These are phyloP conservation scores for Penicillium sp. DNA, from an alignment of 2,329 filamentous ascomycete species.

Conservation along the genomic window DNA sequence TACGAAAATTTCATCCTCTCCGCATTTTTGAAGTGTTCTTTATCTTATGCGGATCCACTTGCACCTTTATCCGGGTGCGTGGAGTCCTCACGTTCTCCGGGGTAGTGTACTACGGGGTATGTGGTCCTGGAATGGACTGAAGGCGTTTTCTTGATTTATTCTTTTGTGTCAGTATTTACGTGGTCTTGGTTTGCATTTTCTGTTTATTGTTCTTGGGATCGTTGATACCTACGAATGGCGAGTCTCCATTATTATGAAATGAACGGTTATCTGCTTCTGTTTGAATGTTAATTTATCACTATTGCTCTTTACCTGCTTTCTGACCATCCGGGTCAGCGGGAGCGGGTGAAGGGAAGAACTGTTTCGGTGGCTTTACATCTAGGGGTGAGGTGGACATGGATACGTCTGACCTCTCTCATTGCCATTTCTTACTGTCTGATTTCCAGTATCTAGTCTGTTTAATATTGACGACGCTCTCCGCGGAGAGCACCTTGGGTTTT, in stretches of 20 bases:
- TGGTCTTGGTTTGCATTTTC: not conserved
- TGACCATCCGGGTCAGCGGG: slow-evolving; percentile 6
- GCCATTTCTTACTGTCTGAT: not conserved
- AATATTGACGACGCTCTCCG: slow-evolving; percentile 3
- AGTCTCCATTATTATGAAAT: not conserved
- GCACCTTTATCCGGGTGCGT: not conserved
- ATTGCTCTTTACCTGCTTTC: not conserved
- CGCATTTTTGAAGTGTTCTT: slow-evolving; percentile 4
- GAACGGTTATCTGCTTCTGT: not conserved
- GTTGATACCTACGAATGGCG: slow-evolving; percentile 11
- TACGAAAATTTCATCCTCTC: slow-evolving; percentile 1
- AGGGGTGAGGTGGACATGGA: not conserved
- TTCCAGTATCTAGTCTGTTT: not conserved
- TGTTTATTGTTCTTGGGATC: not conserved
- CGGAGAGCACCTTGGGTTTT: slow-evolving; percentile 4
- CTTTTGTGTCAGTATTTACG: not conserved
- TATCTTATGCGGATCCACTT: not conserved
- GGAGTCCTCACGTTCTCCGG: not conserved
- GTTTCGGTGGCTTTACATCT: not conserved
- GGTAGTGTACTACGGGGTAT: not conserved
- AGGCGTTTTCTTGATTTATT: not conserved
- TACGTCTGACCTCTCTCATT: slow-evolving; percentile 1
- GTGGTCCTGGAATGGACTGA: not conserved
- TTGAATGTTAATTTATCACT: not conserved
- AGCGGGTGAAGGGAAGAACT: slow-evolving; percentile 4